Base-by-base conservation (phyloP, 257 asterid species). In the Echites panduratus region DNA sequence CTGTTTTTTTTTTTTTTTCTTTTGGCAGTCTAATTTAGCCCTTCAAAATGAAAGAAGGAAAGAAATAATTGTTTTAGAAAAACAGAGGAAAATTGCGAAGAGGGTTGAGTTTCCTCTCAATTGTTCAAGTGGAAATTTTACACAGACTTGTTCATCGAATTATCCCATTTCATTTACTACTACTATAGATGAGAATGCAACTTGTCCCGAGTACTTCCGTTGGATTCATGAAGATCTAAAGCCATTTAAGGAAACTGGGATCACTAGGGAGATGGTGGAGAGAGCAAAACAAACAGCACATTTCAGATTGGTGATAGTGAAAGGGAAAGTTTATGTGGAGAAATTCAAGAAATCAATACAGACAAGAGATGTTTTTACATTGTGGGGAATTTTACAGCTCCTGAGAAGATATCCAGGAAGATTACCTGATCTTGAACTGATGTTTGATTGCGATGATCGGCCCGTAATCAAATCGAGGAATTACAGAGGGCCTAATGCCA, bases 341-440 rank as follows among this genome's bases (percentile, higher is more conserved):
- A 76, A 77, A 0, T 88, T 82, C 53, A 58, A 8, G 53, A 82
- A 85, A 65, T 79, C 87, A 1, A 88, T 85, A 45, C 96, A 92
- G 70, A 88, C 83, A 10, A 58, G 98, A 76, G 93, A 83, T 65
- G 71, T 81, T 35, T 89, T 92, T 47, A 89, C 96, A 0, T 38
- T 90, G 11, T 92, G 98, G 96, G 96, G 97, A 47, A 88, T 92
- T 69, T 49, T 89, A 40, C 98, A 92, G 83, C 73, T 92, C 76
- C 70, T 88, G 16, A 75, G 96, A 75, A 73, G 85, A 77, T 92
- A 89, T 48, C 98, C 96, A 0, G 96, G 96, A 9, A 83, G 78
- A 74, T 53, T 92, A 38, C 93, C 96, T 0, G 96, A 92, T 79
- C 70, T 92, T 52, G 98, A 92, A 64, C 69, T 92, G 11, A 92